Conservation (phyloP, 2,329 filamentous ascomycete species). For the Aureobasidium musti region DNA sequence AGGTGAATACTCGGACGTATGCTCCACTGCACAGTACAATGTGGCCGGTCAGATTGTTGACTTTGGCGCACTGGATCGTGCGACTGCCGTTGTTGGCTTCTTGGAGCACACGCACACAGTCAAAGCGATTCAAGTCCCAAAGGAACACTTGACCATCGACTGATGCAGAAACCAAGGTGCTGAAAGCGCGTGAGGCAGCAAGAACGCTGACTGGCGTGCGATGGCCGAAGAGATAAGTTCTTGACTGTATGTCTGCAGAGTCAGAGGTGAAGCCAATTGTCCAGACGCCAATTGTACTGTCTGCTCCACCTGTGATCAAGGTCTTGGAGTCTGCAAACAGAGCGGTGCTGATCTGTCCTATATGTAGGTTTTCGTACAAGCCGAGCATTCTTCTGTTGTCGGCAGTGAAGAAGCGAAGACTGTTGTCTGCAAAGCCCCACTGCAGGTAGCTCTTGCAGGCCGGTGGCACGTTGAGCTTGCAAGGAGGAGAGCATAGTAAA, state of each 20-base stretch:
- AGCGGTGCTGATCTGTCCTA: constrained; percentile 81
- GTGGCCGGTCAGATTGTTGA: constrained; percentile 90
- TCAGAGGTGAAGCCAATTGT: constrained; percentile 65
- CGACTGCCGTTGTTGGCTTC: constrained; percentile 60
- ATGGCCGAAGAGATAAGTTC: constrained; percentile 85
- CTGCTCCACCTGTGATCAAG: constrained; percentile 85
- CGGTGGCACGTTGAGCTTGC: constrained; percentile 82
- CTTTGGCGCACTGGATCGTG: constrained; percentile 69
- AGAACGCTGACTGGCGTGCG: constrained; percentile 79
- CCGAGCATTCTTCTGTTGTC: constrained; percentile 78
- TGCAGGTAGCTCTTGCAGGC: constrained; percentile 83
- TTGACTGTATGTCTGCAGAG: constrained; percentile 74
- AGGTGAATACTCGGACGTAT: constrained; percentile 74
- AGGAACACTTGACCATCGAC: constrained; percentile 80
- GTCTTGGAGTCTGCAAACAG: constrained; percentile 87
- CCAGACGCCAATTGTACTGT: constrained; percentile 88
- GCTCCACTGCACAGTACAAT: constrained; percentile 80
- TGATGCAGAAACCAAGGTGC: constrained; percentile 80
- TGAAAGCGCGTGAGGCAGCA: constrained; percentile 83
- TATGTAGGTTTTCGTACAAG: constrained; percentile 90
- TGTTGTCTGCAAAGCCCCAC: constrained; percentile 94
- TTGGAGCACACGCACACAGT: constrained; percentile 63
- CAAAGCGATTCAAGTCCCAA: constrained; percentile 91
- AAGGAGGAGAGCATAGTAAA: constrained; percentile 78
- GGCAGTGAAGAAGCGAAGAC: constrained; percentile 84